These are phyloP conservation scores for Geopyxis carbonaria DNA, from an alignment of 495 filamentous ascomycete species.

Conservation along the genomic window DNA sequence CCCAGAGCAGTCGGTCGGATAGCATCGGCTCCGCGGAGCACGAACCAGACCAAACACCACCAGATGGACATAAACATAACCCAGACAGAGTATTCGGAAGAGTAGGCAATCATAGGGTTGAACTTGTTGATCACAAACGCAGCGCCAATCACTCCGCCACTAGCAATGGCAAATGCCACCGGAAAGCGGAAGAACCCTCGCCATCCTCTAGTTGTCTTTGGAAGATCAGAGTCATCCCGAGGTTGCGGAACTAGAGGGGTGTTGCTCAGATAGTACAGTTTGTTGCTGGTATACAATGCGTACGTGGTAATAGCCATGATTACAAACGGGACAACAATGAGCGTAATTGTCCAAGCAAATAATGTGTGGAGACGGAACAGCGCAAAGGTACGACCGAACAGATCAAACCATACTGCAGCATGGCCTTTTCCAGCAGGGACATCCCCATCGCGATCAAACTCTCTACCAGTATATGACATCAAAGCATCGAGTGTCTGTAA, in stretches of 20 bases:
- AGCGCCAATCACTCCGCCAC: slow-evolving; percentile 49
- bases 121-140: slow-evolving; percentile 62
- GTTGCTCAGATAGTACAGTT: slow-evolving; percentile 67
- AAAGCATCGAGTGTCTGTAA: slow-evolving; percentile 53
- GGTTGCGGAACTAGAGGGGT: slow-evolving; percentile 39
- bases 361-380: slow-evolving; percentile 63
- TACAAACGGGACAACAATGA: slow-evolving; percentile 62
- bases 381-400: slow-evolving; percentile 55
- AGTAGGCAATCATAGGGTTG: slow-evolving; percentile 78
- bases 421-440: slow-evolving; percentile 40
- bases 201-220: slow-evolving; percentile 52
- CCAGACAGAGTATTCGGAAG: slow-evolving; percentile 69
- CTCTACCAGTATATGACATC: slow-evolving; percentile 48
- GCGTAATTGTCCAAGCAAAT: slow-evolving; percentile 70
- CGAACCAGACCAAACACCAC: slow-evolving; percentile 64
- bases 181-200: slow-evolving; percentile 74
- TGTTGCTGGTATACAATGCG: slow-evolving; percentile 45
- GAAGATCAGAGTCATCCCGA: slow-evolving; percentile 39
- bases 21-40: slow-evolving; percentile 65
- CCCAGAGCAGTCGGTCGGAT: slow-evolving; percentile 76
- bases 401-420: slow-evolving; percentile 79
- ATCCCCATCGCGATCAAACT: slow-evolving; percentile 38
- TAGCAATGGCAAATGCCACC: slow-evolving; percentile 52
- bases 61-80: slow-evolving; percentile 73
- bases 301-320: slow-evolving; percentile 51